phyloP scores from a whole-genome alignment of 2,329 filamentous ascomycete species.

The Fusarium domesticum region DNA sequence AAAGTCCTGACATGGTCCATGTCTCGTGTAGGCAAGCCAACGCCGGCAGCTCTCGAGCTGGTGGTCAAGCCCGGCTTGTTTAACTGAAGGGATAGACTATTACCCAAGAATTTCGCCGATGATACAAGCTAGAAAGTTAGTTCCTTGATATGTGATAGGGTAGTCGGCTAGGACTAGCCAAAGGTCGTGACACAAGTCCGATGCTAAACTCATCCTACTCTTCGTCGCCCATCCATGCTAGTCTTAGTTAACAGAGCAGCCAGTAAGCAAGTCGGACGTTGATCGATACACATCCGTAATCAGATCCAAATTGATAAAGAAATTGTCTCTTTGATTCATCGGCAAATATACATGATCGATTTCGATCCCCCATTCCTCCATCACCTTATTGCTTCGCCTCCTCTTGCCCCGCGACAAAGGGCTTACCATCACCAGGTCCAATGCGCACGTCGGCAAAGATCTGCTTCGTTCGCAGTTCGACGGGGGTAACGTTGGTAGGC shows the following conservation, averaged over 20 bases:
- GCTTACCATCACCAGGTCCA: constrained; percentile 42
- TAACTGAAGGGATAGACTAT: too few relatives aligned
- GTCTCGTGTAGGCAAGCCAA: too few relatives aligned
- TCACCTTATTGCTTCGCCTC: constrained; percentile 36
- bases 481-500: constrained; percentile 65
- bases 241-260: neutral
- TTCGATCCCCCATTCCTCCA: constrained; percentile 21
- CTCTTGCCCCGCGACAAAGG: constrained; percentile 37
- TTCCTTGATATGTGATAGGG: too few relatives aligned
- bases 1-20: too few relatives aligned
- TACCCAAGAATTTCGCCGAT: too few relatives aligned
- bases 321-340: constrained; percentile 29
- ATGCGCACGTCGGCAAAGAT: constrained; percentile 57
- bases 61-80: too few relatives aligned
- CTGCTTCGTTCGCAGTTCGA: constrained; percentile 67
- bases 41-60: too few relatives aligned
- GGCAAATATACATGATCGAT: constrained; percentile 32
- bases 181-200: too few relatives aligned
- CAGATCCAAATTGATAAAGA: constrained; percentile 15
- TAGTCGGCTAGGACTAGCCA: too few relatives aligned
- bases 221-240: neutral
- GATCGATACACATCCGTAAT: constrained; percentile 1
- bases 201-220: too few relatives aligned
- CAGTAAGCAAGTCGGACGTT: neutral
- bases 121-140: too few relatives aligned